These are phyloP conservation scores for Glarea lozoyensis DNA, from an alignment of 495 filamentous ascomycete genomes.

Conservation along the genomic window DNA sequence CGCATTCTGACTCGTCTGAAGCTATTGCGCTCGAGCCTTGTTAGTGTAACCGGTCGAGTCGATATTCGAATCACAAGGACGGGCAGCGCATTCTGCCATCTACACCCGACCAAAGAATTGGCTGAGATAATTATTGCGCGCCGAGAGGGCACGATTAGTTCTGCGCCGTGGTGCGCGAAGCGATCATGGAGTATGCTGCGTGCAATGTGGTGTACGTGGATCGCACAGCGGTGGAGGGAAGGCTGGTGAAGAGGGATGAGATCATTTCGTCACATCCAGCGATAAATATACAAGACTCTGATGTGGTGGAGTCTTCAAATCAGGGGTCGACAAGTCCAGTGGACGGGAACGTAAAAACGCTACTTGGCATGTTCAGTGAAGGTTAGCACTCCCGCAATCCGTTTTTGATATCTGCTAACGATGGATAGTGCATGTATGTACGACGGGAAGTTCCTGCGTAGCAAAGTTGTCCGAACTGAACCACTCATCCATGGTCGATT, in stretches of 20 bases:
- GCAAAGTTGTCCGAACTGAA: slow-evolving; percentile 59
- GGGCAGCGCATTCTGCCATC: too few species aligned
- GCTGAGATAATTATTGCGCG: too few species aligned
- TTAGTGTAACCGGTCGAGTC: too few species aligned
- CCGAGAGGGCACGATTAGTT: slow-evolving; percentile 5
- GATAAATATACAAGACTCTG: slow-evolving; percentile 10
- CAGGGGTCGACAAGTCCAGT: slow-evolving; percentile 17
- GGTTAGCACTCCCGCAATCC: slow-evolving; percentile 24
- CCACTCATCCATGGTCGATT: slow-evolving; percentile 49
- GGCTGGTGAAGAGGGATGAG: slow-evolving; percentile 39
- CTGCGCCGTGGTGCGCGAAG: slow-evolving; percentile 16
- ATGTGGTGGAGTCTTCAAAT: slow-evolving; percentile 14
- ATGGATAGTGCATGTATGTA: slow-evolving; percentile 60
- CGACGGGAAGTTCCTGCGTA: slow-evolving; percentile 60
- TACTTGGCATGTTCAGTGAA: slow-evolving; percentile 40
- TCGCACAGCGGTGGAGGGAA: slow-evolving; percentile 57
- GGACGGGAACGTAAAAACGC: slow-evolving; percentile 34
- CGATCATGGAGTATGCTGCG: slow-evolving; percentile 55
- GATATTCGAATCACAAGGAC: too few species aligned
- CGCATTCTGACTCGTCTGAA: slow-evolving; percentile 14
- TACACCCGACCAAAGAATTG: too few species aligned
- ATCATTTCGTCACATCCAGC: slow-evolving; percentile 4
- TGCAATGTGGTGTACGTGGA: slow-evolving; percentile 83
- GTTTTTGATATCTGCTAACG: slow-evolving; percentile 3
- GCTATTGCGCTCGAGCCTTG: slow-evolving; percentile 17